Base-by-base conservation (phyloP, 352 stramenopile species). In the Pythium sp. region DNA sequence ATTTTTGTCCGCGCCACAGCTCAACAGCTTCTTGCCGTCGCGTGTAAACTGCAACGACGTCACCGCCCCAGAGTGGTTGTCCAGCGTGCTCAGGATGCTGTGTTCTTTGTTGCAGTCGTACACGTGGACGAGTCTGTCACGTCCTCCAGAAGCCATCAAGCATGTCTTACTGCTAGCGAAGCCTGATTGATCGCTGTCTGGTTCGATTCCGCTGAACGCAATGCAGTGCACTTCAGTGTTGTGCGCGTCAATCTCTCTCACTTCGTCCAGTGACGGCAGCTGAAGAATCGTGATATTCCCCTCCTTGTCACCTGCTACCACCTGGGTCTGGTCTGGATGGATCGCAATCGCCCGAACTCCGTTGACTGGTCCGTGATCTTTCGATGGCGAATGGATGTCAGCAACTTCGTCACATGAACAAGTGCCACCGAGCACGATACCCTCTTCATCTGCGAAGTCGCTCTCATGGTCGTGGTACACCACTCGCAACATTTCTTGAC, bases 51-150 rank as follows among this genome's bases (percentile, higher is more conserved):
- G 72, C 14, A 97, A 62, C 0, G 65, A 62, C 14, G 72, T 91
- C 12, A 97, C 80, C 7, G 88, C 78, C 8, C 78, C 79, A 1
- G 86, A 91, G 66, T 97, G 91, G 41, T 82, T 87, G 28, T 96
- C 87, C 38, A 97, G 63, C n/a, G 82, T 96, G 15, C 62, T 70
- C 14, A 89, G 20, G 0, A 79, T 72, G 6, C 58, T 60, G 64
- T 76, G 76, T 0, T 46, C 66, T 41, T 73, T 80, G 22, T 65
- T 68, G 51, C 77, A 84, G 67, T 96, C 86, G 53, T 93, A 94
- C 2, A 98, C 65, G 30, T 95, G 87, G 8, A 97, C 79, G 18
- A 97, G 68, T 11, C 81, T 77, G 63, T 98, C 92, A 30, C 89
- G 75, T 24, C 89, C 84, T 8, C 83, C 89, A 34, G 91, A 89